These are phyloP conservation scores for Hymenotorrendiella dingleyae DNA, from an alignment of 2,329 filamentous ascomycete species.

Conservation along the genomic window DNA sequence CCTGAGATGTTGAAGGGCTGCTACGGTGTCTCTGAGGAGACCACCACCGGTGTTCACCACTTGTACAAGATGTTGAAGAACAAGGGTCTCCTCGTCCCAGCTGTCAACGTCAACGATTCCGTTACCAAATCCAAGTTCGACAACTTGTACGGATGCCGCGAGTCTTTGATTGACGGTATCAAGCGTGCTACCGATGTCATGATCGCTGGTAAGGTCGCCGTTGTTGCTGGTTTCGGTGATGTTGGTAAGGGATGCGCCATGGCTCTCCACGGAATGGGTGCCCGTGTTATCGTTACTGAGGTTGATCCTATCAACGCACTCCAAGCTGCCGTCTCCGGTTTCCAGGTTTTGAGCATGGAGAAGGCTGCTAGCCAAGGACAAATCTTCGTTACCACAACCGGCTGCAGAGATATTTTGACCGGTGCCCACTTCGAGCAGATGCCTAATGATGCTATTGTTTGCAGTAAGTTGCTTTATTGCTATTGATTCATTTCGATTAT, in stretches of 20 bases:
- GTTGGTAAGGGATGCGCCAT: constrained; percentile 98
- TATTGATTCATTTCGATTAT: constrained; percentile 3
- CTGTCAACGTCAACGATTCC: constrained; percentile 99
- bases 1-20: constrained; percentile 97
- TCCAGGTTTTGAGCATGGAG: constrained; percentile 96
- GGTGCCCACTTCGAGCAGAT: constrained; percentile 91
- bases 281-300: constrained; percentile 92
- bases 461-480: constrained; percentile 61
- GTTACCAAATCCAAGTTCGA: constrained; percentile 99
- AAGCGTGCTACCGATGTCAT: constrained; percentile 99
- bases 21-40: constrained; percentile 99
- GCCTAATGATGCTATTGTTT: constrained; percentile 97
- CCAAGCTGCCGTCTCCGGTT: constrained; percentile 95
- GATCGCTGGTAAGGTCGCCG: constrained; percentile 98
- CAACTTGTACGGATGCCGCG: constrained; percentile 99
- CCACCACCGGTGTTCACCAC: constrained; percentile 98
- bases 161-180: constrained; percentile 98
- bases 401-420: constrained; percentile 95
- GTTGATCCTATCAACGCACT: constrained; percentile 99
- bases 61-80: constrained; percentile 97
- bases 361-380: constrained; percentile 84
- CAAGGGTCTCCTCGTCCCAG: constrained; percentile 79
- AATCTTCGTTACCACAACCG: constrained; percentile 99
- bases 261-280: constrained; percentile 95
- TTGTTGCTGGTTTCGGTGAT: constrained; percentile 97